Percentiles rank a stretch among this genome's conserved stretches.
These are phyloP conservation scores for Funneliformis caledonium DNA, from an alignment of 371 early-diverging fungal genomes.

Conservation along the genomic window DNA sequence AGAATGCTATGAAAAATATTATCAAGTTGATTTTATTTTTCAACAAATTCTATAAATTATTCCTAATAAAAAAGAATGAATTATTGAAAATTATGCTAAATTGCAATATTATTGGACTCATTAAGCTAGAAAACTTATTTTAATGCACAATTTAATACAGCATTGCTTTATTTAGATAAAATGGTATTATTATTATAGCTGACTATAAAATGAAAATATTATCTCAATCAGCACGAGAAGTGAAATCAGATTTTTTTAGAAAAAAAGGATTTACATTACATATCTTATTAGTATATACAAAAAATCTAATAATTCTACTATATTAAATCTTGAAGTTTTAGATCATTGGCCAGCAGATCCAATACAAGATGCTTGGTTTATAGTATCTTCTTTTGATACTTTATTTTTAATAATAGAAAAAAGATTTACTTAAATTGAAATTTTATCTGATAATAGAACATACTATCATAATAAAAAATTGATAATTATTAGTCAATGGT, in stretches of 20 bases:
- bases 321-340: slow-evolving; percentile 11
- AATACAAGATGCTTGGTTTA: slow-evolving; percentile 27
- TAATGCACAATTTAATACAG: slow-evolving; percentile 20
- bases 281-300: slow-evolving; percentile 2
- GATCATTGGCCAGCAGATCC: slow-evolving; percentile 8
- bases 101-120: not conserved
- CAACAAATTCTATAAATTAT: not conserved
- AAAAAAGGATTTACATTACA: slow-evolving; percentile 5
- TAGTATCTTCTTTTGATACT: not conserved
- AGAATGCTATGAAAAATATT: not conserved
- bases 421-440: not conserved
- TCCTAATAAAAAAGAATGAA: not conserved
- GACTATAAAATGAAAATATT: slow-evolving; percentile 27
- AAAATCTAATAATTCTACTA: slow-evolving; percentile 4
- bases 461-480: slow-evolving; percentile 11
- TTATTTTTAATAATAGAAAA: slow-evolving; percentile 2
- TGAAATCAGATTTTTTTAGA: slow-evolving; percentile 5
- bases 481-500: not conserved
- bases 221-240: too few species aligned
- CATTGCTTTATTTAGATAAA: not conserved
- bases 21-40: not conserved
- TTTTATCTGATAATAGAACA: slow-evolving; percentile 5
- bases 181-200: not conserved
- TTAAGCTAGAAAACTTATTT: not conserved
- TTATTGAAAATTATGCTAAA: not conserved